These are phyloP conservation scores for Raffaelea deltoideospora DNA, from an alignment of 2,329 filamentous ascomycete species.

Conservation along the genomic window DNA sequence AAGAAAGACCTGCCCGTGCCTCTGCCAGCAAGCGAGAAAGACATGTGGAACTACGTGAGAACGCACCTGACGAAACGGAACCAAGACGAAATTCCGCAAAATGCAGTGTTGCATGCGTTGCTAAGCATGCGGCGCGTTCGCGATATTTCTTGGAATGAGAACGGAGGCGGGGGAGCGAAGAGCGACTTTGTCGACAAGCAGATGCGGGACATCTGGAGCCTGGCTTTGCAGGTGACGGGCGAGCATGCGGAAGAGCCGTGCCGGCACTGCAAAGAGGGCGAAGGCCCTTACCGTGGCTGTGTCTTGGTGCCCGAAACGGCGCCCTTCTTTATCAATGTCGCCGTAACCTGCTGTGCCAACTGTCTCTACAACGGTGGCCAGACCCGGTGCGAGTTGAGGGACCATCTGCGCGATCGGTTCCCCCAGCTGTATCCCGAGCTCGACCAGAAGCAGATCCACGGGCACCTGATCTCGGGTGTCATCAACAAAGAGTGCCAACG, in stretches of 20 bases:
- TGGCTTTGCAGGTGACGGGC: constrained; percentile 18
- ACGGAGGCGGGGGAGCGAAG: constrained; percentile 5
- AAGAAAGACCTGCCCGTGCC: not conserved
- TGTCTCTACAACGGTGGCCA: constrained; percentile 14
- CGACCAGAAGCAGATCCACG: not conserved
- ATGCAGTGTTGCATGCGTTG: constrained; percentile 12
- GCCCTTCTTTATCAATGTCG: constrained; percentile 2
- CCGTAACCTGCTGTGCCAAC: constrained; percentile 13
- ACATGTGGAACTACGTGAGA: constrained; percentile 15
- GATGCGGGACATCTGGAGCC: constrained; percentile 14
- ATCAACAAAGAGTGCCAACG: too few relatives aligned
- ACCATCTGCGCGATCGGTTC: constrained; percentile 4
- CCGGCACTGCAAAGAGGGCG: constrained; percentile 10
- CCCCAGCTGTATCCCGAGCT: constrained; percentile 4
- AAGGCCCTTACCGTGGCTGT: constrained; percentile 16
- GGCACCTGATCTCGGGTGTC: not conserved
- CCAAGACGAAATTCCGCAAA: constrained; percentile 4
- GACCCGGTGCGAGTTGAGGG: constrained; percentile 10
- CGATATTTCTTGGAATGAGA: constrained; percentile 17
- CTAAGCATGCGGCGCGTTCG: constrained; percentile 13
- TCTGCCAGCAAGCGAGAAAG: not conserved
- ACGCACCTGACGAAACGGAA: constrained; percentile 9
- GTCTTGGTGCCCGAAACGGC: constrained; percentile 10
- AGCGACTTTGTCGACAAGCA: constrained; percentile 11
- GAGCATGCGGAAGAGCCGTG: constrained; percentile 14